Base-by-base conservation (phyloP, 345 rosid species). In the Citrus medica region DNA sequence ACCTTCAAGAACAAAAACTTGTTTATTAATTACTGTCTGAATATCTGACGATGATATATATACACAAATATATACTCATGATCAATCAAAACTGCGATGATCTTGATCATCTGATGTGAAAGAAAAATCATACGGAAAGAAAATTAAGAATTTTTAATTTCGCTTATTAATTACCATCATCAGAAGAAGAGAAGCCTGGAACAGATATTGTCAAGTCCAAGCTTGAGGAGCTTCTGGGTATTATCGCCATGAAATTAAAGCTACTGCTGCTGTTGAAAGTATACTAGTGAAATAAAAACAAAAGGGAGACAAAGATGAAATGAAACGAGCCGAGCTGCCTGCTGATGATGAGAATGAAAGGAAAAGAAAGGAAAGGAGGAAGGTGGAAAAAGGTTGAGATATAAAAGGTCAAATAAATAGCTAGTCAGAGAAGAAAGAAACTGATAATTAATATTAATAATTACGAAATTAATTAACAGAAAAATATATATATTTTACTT, bases 201-300 rank as follows among this genome's bases (percentile, higher is more conserved):
- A 92, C 90, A 30, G 95, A 93, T 58, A 95, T 93, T 53, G 93
- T 87, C 83, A 95, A 88, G 80, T 93, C 98, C 85, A 95, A 87
- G 89, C 89, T 85, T 14, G 98, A 90, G 71, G 90, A 80, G 77
- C 82, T 77, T 51, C 82, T 77, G 53, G 90, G 92, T 63, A 86
- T 85, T 86, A 87, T 80, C 77, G 90, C 91, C 97, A 88, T 87
- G 74, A 67, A 70, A 83, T 42, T 56, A 48, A 40, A 42, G 48
- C 24, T 17, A 6, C n/a, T 37, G 13, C 14, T 16, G n/a, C 28
- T 6, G 67, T 60, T 14, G 69, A 80, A 79, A 79, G 85, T 83
- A 38, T 71, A 64, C 76, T 48, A 24, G 69, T 65, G 42, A 78
- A 78, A 74, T 51, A 24, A 71, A 82, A 72, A 76, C 46, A 81